Evolutionary conservation across 2,329 filamentous ascomycete species (phyloP), one percentile per base, ranked within the genome.

Genomic region (Pochonia chlamydosporia): DNA sequence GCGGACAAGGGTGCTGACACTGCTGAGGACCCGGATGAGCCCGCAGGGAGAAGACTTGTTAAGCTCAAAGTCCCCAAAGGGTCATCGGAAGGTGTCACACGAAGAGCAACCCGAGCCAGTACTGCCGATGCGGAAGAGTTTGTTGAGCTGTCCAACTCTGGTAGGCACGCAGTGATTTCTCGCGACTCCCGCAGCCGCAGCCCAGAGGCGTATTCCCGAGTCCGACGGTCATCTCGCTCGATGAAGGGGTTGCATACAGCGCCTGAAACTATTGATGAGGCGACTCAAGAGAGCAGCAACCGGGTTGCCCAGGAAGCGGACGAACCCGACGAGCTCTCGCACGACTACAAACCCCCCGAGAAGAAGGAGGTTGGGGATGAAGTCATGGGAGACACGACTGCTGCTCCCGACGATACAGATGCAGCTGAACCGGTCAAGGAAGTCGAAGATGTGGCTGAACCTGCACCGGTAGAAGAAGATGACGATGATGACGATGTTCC

Each of bases 121-220:
- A 79, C 78, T 3, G 78, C 75, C 39, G 78, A 81, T 40, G 68
- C 69, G 0, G 76, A 81, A 37, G 68, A 74, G 4, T 71, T 82
- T 6, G 61, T 82, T 4, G 78, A 83, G 56, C 66, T 84, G 13
- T 77, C 80, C 5, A 77, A 71, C 54, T 84, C 81, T 7, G 81
- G 81, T n/a, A 74, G 70, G 48, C 80, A 84, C 52, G 74, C 72
- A 18, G 69, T 70, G 35, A 59, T 69, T 2, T 69, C 75, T 33
- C 67, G 67, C 16, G 73, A 74, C 36, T 78, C 77, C 24, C 69
- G 68, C 46, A 82, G 78, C 54, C 72, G 68, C 54, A 82, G 77
- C 50, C 80, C 81, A 0, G 80, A 84, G 52, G 59, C 72, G 3
- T 59, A 69, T 16, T 58, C 64, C 13, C 70, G 72, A 24, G 62